Evolutionary conservation across 2,329 filamentous ascomycete genomes (phyloP).

Genomic region (Colletotrichum liriopes): DNA sequence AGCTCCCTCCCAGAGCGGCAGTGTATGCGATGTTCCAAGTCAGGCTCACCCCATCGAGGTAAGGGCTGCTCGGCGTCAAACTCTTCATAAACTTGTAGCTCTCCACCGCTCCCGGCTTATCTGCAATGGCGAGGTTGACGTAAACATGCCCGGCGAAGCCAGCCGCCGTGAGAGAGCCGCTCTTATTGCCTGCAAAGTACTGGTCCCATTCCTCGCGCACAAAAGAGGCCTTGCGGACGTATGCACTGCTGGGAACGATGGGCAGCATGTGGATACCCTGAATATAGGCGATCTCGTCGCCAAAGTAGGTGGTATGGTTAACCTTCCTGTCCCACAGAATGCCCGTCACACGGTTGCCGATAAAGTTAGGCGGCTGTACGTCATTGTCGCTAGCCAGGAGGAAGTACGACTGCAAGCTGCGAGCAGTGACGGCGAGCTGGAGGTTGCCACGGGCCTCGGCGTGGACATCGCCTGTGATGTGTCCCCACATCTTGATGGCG

Average conservation of each 20-base stretch:
- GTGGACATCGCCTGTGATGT: constrained; percentile 75
- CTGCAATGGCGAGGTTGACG: constrained; percentile 80
- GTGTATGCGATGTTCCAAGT: constrained; percentile 35
- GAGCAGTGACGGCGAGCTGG: constrained; percentile 80
- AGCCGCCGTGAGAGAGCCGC: constrained; percentile 75
- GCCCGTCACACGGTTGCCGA: constrained; percentile 63
- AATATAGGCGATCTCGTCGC: constrained; percentile 65
- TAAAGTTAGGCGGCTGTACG: constrained; percentile 76
- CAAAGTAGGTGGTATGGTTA: constrained; percentile 88
- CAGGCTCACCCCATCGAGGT: constrained; percentile 15
- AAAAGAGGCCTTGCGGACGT: constrained; percentile 74
- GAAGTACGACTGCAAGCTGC: constrained; percentile 81
- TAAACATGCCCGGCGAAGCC: constrained; percentile 86
- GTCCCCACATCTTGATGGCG: constrained; percentile 88
- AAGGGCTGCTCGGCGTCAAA: constrained; percentile 2
- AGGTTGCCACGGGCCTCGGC: constrained; percentile 83
- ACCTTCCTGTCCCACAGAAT: constrained; percentile 88
- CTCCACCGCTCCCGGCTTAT: constrained; percentile 52
- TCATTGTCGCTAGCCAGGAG: constrained; percentile 76
- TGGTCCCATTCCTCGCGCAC: constrained; percentile 81
- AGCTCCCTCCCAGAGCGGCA: constrained; percentile 30
- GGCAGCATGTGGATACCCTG: constrained; percentile 82
- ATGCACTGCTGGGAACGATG: constrained; percentile 72
- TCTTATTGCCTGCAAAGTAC: constrained; percentile 36
- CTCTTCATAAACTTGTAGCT: constrained; percentile 36